Percentiles rank a stretch among this genome's conserved stretches.
phyloP scores from a whole-genome alignment of 495 filamentous ascomycete genomes.

The Penicillium turbatum region DNA sequence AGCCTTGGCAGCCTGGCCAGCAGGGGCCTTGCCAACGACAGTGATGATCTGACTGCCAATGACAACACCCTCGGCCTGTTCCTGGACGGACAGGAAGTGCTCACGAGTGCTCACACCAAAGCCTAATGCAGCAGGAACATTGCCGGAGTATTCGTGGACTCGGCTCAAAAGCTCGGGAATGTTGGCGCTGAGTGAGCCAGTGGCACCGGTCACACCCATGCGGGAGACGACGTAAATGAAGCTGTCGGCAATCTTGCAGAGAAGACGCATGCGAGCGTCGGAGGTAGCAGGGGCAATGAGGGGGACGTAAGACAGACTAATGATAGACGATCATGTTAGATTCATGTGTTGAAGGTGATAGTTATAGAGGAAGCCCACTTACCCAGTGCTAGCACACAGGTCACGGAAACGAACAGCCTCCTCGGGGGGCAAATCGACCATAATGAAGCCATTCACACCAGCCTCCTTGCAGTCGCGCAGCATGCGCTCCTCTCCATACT shows the following conservation, averaged over 20 bases:
- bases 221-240: slow-evolving; percentile 99
- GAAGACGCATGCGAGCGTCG: slow-evolving; percentile 85
- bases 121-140: slow-evolving; percentile 84
- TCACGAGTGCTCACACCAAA: slow-evolving; percentile 96
- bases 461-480: slow-evolving; percentile 79
- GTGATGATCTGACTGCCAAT: slow-evolving; percentile 93
- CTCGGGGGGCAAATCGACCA: slow-evolving; percentile 95
- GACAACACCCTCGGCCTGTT: slow-evolving; percentile 90
- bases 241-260: slow-evolving; percentile 95
- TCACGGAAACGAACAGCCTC: slow-evolving; percentile 90
- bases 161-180: slow-evolving; percentile 75
- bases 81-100: slow-evolving; percentile 81
- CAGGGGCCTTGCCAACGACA: slow-evolving; percentile 63
- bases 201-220: slow-evolving; percentile 94
- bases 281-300: slow-evolving; percentile 93
- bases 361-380: slow-evolving; percentile 25
- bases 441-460: slow-evolving; percentile 94
- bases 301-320: slow-evolving; percentile 85
- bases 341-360: not conserved
- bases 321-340: not conserved
- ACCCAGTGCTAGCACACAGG: slow-evolving; percentile 72
- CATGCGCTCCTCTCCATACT: slow-evolving; percentile 87
- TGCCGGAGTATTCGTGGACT: slow-evolving; percentile 90
- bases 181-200: slow-evolving; percentile 70
- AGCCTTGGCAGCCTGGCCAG: slow-evolving; percentile 64